Evolutionary conservation across 1,284 basidiomycete species (phyloP), one percentile per base, ranked within the genome.

Genomic region (Leucoagaricus sp.): DNA sequence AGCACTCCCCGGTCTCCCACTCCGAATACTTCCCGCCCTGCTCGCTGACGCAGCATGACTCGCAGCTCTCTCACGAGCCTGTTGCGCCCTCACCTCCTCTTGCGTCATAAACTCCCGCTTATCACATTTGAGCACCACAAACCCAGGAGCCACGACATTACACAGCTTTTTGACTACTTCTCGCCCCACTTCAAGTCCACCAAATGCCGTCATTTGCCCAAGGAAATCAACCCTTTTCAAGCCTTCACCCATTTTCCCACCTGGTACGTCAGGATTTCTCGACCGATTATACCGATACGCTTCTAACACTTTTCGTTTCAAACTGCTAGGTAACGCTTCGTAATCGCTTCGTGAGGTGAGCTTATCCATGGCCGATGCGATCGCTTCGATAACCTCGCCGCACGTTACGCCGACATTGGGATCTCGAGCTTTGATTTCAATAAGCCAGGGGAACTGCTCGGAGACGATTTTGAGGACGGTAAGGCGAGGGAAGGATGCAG

Each of bases 401-500:
- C 89, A 91, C 0, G 87, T 89, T 13, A 91, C 82, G 13, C 89
- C 89, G 19, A 77, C 28, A 7, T 72, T 68, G n/a, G 67, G 66
- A 40, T 83, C 72, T 1, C 69, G 61, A 2, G 87, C 87, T n/a
- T 70, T 62, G 1, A 86, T 71, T 6, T 77, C 72, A 61, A 90
- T 75, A 57, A 79, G 73, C 84, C 86, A 89, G 0, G 87, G 85
- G 59, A 85, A 75, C 0, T 71, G 59, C 9, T 75, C 74, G 8
- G 47, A 48, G 50, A 89, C 69, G 55, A 82, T 65, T 31, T 77
- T 78, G 28, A 91, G 40, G 4, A 72, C 65, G 0, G 78, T 74
- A 1, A 89, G 62, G 21, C 89, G 85, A 1, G 89, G 89, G 69
- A 84, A 85, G 0, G 89, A 89, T 0, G 87, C 89, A n/a, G 89